Evolutionary conservation across 2,329 filamentous ascomycete species (phyloP), one percentile per base, ranked within the genome.

Genomic region (Fusarium pseudonygamai): DNA sequence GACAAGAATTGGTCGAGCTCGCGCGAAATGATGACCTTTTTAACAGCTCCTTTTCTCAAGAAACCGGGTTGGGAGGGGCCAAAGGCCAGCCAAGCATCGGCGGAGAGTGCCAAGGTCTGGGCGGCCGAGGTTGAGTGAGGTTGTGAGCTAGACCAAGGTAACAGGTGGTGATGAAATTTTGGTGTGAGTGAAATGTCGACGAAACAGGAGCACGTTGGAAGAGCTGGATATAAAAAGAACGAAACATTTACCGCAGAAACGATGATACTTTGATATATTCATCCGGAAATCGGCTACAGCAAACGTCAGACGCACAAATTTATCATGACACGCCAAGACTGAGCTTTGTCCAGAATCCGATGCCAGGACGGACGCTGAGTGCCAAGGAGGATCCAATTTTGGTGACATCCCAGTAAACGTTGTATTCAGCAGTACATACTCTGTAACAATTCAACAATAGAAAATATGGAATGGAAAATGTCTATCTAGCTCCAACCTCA

Each of bases 41-140:
- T 73, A 62, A 73, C 49, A 60, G 34, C 58, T 57, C 47, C 47
- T 52, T 46, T 60, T 52, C 26, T 22, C 9, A 46, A 37, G 49
- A 68, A 64, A 60, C 65, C 45, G 45, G 55, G 69, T 55, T 68
- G 58, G 63, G 52, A 58, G 61, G 69, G 64, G 43, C 60, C 60
- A 60, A 30, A 57, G 37, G 52, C 50, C 52, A 75, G 72, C 70
- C 69, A 68, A 71, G 66, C 60, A 63, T 64, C 62, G 32, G 59
- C 63, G 63, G 64, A 64, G 64, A 63, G 71, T 61, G 75, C 75
- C 75, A 77, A 77, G 75, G 62, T 55, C 70, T 77, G 72, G 75
- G 72, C 75, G 60, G 47, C 65, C 67, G 53, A 67, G 60, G 68
- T 57, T 55, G 67, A 64, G 50, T 52, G 67, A 64, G 50, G 62